Base-by-base conservation (phyloP, 2,329 filamentous ascomycete genomes). In the Neoarthrinium moseri region DNA sequence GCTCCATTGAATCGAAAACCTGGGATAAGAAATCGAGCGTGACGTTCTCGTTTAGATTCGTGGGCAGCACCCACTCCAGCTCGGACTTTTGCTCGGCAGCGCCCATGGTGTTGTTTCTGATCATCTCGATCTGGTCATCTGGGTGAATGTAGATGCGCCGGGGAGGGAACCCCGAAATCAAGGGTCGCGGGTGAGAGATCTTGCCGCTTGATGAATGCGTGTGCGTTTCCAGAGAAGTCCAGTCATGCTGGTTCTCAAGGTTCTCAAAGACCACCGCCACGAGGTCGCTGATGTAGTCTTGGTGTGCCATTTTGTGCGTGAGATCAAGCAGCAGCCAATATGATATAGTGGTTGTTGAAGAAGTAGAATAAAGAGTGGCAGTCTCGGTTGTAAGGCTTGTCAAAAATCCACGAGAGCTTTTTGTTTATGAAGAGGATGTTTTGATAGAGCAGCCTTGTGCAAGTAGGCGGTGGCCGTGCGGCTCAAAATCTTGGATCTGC, bases 31-130 rank as follows among this genome's bases (percentile, higher is more conserved):
- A 70, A 43, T 72, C 69, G 49, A 91, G 63, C 17, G 80, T 83
- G 83, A 86, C 89, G 56, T 82, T 84, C 71, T 94, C 89, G 29
- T 78, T 73, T 42, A 91, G 66, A 51, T 89, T 84, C 43, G 84
- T 80, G 3, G 89, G 86, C 38, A 92, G 67, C 20, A 94, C 84
- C 87, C 87, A 92, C 68, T 92, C 89, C 35, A 72, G 64, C 66
- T 87, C 81, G 2, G 81, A 73, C 12, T 64, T 68, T 57, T 79
- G 77, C 45, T 71, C 63, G 12, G 73, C 72, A 2, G 69, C 69
- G 11, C 69, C 65, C 52, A 74, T 73, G 53, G 74, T 72, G 52
- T 83, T 80, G 23, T 75, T 73, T 54, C 84, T 83, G 45, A 91
- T 73, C 45, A 87, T 77, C 52, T 81, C 83, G 53, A 89, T 83